Base-by-base conservation (phyloP, 441 rosid genomes). In the Geranium incanum region DNA sequence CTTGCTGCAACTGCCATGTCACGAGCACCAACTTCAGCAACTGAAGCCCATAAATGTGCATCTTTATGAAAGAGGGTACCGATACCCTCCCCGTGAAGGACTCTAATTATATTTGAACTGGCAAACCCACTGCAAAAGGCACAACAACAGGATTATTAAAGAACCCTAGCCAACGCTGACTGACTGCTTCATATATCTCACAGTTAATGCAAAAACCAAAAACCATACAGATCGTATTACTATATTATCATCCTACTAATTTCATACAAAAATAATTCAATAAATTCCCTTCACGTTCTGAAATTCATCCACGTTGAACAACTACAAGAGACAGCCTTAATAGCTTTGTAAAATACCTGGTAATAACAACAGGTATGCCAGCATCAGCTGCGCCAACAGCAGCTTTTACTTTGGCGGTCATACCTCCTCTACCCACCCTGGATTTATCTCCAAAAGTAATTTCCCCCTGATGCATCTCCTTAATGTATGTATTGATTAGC, bases 401-500 rank as follows among this genome's bases (percentile, higher is more conserved):
- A 82, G 99, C 98, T 83, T 87, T 91, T 71, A 95, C 99, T 84
- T 95, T 95, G 60, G 99, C 96, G 38, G 95, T 91, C 99, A 95
- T 95, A 70, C 99, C 99, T 5, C 99, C 99, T 86, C 98, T 86
- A 80, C 99, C 99, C 70, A 95, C 82, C 79, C 87, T 86, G 71
- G 99, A 95, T 80, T 95, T 95, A 78, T 95, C 96, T n/a, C 99
- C 99, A 75, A 92, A 93, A 38, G 98, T 95, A 67, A 95, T 91
- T 84, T 82, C 99, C 28, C 81, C 68, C 65, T 86, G 97, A 80
- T 92, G 97, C 76, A 73, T 88, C 79, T 89, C 96, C 81, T 83
- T 84, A 69, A 91, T 59, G 77, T 88, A 95, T 36, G 99, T 95
- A 71, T 84, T 87, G 72, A 95, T 95, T 74, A 95, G 83, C 87